Evolutionary conservation across 805 yeast genomes (phyloP).

Genomic region (Metschnikowia kofuensis): DNA sequence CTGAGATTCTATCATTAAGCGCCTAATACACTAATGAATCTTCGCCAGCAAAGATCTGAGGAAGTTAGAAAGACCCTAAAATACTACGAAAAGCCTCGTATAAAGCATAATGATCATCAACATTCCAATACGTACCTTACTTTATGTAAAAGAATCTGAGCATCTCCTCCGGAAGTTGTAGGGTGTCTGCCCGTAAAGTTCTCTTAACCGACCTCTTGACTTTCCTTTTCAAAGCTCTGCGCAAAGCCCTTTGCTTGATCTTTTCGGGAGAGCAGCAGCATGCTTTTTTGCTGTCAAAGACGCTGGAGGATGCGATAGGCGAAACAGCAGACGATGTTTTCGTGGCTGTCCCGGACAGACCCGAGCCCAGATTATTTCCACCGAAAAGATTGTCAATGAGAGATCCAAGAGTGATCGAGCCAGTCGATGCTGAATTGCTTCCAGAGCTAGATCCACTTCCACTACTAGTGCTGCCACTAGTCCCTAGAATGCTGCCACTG

Average conservation of each 20-base stretch:
- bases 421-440: neutral
- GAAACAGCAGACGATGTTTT: neutral
- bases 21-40: neutral
- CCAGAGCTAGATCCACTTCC: neutral
- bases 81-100: no score
- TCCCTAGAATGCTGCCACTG: neutral
- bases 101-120: no score
- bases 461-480: neutral
- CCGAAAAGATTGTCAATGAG: conserved; percentile 1
- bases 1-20: no score
- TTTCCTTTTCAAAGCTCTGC: conserved; percentile 24
- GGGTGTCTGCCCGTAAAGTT: conserved; percentile 16
- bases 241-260: conserved; percentile 19
- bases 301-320: conserved; percentile 6
- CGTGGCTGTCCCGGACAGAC: neutral
- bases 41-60: neutral
- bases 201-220: conserved; percentile 20
- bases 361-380: neutral
- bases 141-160: conserved; percentile 14
- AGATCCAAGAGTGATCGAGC: neutral
- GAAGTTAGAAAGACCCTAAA: no score
- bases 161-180: conserved; percentile 12
- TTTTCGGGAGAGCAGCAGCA: conserved; percentile 26
- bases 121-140: neutral
- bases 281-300: conserved; percentile 10